Evolutionary conservation across 78 protist species (phyloP), one percentile per base, ranked within the genome.

Genomic region (Capsaspora owczarzaki): DNA sequence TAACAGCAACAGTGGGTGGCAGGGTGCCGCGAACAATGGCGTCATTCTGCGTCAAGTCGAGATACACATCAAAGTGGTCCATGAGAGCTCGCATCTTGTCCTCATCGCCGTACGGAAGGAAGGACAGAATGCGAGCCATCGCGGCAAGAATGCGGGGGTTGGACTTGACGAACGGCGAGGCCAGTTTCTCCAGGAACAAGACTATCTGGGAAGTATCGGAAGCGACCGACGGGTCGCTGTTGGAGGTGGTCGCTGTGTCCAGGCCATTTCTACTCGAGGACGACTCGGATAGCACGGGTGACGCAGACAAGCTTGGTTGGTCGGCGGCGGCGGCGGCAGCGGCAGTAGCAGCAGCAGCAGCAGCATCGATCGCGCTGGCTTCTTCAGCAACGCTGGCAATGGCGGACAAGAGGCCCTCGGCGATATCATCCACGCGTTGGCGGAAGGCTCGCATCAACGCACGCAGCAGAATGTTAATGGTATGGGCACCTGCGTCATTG

Each of bases 111-210:
- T 82, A 84, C 37, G 94, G 86, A 37, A 91, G 82, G 76, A 91
- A 82, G 25, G 92, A 90, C 51, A 91, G 87, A 23, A 91, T 40
- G 61, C 87, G 82, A 4, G 94, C 79, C 70, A 88, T 75, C 6
- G 89, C 86, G 29, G 79, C 40, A 27, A 79, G 43, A 19, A 89
- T 23, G 69, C 42, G 40, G 25, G 82, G 31, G 74, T 74, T 81
- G 22, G 47, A 31, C 29, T 40, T 10, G 10, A 85, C 86, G 29
- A 42, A 19, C 61, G 89, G 86, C 44, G 53, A 33, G 51, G 82
- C 16, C 2, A 89, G 38, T 71, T 76, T 79, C 74, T 81, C 89
- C 35, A 89, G 60, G 31, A 89, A 74, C 87, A 88, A 47, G 22
- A 35, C 31, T 78, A 88, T 51, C 19, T 81, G 83, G 43, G 49